Conservation (phyloP, 129 eudicot species). For the Helianthus tuberosus region DNA sequence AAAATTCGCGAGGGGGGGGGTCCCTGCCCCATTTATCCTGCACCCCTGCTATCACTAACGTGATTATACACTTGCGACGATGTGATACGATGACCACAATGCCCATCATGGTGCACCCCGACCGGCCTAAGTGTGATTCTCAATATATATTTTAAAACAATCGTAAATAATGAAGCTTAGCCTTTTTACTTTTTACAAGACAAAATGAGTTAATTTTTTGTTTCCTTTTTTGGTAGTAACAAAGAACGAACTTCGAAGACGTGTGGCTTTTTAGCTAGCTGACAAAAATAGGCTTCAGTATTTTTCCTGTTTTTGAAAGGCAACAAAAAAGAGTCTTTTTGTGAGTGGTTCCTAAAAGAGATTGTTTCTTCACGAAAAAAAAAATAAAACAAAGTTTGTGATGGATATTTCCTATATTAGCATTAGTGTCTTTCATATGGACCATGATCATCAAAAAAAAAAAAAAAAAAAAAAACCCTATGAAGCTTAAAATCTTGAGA, state of each 20-base stretch:
- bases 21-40: too few species aligned
- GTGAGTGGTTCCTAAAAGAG: background rate
- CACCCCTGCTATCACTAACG: too few species aligned
- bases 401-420: background rate
- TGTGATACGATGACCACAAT: too few species aligned
- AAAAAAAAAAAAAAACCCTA: background rate
- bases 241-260: conserved; percentile 2
- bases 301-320: conserved; percentile 16
- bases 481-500: background rate
- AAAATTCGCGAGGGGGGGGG: too few species aligned
- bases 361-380: background rate
- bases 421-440: background rate
- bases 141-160: too few species aligned
- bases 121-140: too few species aligned
- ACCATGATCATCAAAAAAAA: background rate
- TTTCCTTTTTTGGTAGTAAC: conserved; percentile 13
- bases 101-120: too few species aligned
- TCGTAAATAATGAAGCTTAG: background rate
- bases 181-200: background rate
- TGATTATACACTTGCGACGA: too few species aligned
- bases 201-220: background rate
- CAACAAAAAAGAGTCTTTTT: conserved; percentile 6
- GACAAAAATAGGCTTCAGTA: background rate
- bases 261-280: conserved; percentile 13
- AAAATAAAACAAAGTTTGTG: background rate